These are phyloP conservation scores for Verticillium albo-atrum DNA, from an alignment of 2,329 filamentous ascomycete species.

Conservation along the genomic window DNA sequence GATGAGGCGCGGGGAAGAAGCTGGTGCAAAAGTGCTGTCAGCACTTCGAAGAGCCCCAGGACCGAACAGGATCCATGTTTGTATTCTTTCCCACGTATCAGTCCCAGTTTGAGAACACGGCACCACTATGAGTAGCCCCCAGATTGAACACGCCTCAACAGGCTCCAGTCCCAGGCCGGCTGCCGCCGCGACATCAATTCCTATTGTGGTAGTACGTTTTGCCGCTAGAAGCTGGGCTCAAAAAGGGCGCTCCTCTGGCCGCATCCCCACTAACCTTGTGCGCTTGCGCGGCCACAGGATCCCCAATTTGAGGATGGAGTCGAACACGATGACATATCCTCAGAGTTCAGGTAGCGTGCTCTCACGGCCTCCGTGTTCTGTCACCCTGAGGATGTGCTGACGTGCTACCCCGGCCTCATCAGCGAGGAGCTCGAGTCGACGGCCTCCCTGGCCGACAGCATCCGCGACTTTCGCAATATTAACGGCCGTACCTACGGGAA, in stretches of 20 bases:
- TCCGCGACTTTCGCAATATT: slow-evolving; percentile 26
- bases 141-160: neutral
- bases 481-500: slow-evolving; percentile 25
- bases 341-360: neutral
- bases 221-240: neutral
- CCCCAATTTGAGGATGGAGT: neutral
- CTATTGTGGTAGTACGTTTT: neutral
- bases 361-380: neutral
- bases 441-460: slow-evolving; percentile 24
- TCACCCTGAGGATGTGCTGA: neutral
- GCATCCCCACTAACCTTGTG: neutral
- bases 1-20: neutral
- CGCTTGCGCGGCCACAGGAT: neutral
- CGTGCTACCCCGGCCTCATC: neutral
- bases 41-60: neutral
- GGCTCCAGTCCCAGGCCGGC: neutral
- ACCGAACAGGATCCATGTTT: neutral
- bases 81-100: neutral
- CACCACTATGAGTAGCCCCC: neutral
- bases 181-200: neutral
- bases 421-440: slow-evolving; percentile 15
- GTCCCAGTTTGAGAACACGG: neutral
- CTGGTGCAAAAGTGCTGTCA: neutral
- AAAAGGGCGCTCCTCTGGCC: neutral
- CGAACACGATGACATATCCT: neutral